Conservation (phyloP, 306 rosid species). For the Abrus precatorius region DNA sequence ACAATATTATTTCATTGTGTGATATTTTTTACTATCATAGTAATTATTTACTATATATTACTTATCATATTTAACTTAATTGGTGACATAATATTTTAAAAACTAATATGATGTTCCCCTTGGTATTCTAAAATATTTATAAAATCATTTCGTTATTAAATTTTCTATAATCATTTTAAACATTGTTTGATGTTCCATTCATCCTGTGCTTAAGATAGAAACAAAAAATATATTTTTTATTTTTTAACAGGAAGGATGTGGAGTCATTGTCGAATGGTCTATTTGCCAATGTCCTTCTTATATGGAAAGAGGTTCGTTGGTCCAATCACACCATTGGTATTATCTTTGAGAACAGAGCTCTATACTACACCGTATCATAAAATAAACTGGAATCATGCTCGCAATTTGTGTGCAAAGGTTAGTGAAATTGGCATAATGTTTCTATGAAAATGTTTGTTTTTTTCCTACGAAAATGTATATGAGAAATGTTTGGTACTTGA, state of each 20-base stretch:
- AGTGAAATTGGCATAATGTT: conserved; percentile 48
- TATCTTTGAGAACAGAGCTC: conserved; percentile 87
- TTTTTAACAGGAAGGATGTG: conserved; percentile 88
- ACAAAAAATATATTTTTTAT: conserved; percentile 23
- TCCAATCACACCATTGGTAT: conserved; percentile 76
- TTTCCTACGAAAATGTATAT: too few species aligned
- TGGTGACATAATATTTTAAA: too few species aligned
- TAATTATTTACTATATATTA: too few species aligned
- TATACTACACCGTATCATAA: conserved; percentile 75
- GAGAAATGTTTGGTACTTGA: background rate
- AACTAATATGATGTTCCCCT: conserved; percentile 12
- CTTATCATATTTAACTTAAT: too few species aligned
- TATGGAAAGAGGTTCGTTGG: conserved; percentile 95
- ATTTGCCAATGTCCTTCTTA: conserved; percentile 92
- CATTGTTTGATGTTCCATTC: conserved; percentile 24
- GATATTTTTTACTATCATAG: too few species aligned
- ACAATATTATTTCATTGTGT: too few species aligned
- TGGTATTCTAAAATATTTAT: conserved; percentile 21
- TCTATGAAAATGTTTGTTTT: conserved; percentile 8
- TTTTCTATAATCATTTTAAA: conserved; percentile 22
- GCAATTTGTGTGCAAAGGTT: conserved; percentile 92
- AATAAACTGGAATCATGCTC: conserved; percentile 82
- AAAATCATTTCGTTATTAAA: conserved; percentile 26
- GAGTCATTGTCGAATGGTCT: conserved; percentile 97
- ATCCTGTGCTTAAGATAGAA: conserved; percentile 30